These are phyloP conservation scores for Selaginella tamariscina DNA, from an alignment of 75 land plant species.

Conservation along the genomic window DNA sequence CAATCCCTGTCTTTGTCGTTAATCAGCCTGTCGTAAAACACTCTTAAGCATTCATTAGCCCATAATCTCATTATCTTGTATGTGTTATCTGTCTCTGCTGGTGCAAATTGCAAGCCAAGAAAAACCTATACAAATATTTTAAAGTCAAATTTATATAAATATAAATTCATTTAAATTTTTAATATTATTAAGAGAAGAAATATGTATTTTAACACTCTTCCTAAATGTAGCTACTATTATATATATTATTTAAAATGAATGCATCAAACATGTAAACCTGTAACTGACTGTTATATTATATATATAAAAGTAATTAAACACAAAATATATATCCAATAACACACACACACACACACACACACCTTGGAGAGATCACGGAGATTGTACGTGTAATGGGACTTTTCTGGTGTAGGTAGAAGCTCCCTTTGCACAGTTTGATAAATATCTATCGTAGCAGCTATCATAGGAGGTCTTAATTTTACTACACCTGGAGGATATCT, in stretches of 20 bases:
- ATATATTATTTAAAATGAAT: too few relatives aligned
- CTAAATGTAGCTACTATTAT: too few relatives aligned
- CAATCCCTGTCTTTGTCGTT: slow-evolving; percentile 23
- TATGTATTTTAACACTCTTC: too few relatives aligned
- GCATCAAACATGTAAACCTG: too few relatives aligned
- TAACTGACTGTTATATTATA: too few relatives aligned
- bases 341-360: too few relatives aligned
- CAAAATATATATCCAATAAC: background rate
- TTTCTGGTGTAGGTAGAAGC: slow-evolving; percentile 28
- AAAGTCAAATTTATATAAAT: background rate
- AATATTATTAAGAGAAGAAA: too few relatives aligned
- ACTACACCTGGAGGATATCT: slow-evolving; percentile 18
- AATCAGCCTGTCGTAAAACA: slow-evolving; percentile 28
- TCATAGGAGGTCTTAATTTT: slow-evolving; percentile 18
- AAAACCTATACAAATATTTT: slow-evolving; percentile 14
- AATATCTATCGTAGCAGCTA: slow-evolving; percentile 24
- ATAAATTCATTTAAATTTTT: background rate
- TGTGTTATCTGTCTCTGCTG: slow-evolving; percentile 16
- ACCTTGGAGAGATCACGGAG: slow-evolving; percentile 28
- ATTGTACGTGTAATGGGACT: slow-evolving; percentile 28
- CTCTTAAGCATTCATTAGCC: slow-evolving; percentile 25
- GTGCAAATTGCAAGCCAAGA: slow-evolving; percentile 26
- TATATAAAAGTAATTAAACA: background rate
- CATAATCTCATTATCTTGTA: slow-evolving; percentile 25
- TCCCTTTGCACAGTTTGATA: slow-evolving; percentile 28